A percentile compares a stretch with the other conserved stretches of the same genome.
Conservation (phyloP, 768 basidiomycete species). For the Tricholoma terreum region DNA sequence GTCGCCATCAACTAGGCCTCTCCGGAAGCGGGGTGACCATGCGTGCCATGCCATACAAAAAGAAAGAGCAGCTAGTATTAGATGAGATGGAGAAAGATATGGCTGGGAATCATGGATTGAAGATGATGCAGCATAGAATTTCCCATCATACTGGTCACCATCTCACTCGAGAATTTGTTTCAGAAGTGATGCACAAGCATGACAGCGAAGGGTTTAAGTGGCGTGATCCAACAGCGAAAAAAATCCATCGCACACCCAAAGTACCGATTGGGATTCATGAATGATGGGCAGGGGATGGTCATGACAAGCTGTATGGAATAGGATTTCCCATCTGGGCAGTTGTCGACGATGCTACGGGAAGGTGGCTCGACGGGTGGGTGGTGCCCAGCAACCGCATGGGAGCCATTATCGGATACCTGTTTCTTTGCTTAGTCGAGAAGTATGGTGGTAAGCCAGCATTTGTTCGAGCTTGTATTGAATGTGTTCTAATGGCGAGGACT, state of each 20-base stretch:
- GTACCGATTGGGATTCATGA: slow-evolving; percentile 1
- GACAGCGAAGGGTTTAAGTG: background rate
- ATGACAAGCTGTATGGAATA: slow-evolving; percentile 23
- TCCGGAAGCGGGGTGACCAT: background rate
- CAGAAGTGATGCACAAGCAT: slow-evolving; percentile 6
- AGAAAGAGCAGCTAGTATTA: slow-evolving; percentile 13
- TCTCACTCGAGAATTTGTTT: background rate
- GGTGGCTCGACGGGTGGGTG: slow-evolving; percentile 7
- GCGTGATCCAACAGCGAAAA: slow-evolving; percentile 3
- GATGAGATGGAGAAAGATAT: slow-evolving; percentile 21
- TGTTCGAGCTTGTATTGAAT: background rate
- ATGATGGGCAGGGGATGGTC: background rate
- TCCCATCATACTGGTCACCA: slow-evolving; percentile 2
- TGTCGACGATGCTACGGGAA: slow-evolving; percentile 1
- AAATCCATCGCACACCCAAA: background rate
- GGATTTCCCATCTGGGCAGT: slow-evolving; percentile 35
- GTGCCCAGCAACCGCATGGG: slow-evolving; percentile 5
- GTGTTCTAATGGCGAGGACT: background rate
- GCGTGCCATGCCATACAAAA: background rate
- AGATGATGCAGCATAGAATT: slow-evolving; percentile 17
- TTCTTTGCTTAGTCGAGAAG: slow-evolving; percentile 25
- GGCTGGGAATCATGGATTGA: slow-evolving; percentile 12
- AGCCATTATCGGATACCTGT: slow-evolving; percentile 17
- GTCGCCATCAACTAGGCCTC: background rate
- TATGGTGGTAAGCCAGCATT: slow-evolving; percentile 21